Conservation (phyloP, 345 rosid genomes). For the Microcos paniculata region DNA sequence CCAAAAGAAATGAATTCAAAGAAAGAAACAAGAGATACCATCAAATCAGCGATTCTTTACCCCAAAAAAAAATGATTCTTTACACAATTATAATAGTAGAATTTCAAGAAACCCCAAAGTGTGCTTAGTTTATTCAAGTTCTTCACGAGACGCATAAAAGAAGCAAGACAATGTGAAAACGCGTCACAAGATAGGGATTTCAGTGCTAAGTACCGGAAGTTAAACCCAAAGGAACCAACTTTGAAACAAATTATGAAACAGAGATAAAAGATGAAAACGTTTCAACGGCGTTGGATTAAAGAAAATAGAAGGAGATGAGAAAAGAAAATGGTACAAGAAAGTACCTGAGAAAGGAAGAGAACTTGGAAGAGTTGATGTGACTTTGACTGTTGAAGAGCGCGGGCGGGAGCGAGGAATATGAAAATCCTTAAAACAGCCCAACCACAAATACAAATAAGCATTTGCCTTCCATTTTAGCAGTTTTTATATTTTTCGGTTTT, state of each 20-base stretch:
- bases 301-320: background rate
- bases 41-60: too few relatives aligned
- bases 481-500: too few relatives aligned
- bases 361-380: too few relatives aligned
- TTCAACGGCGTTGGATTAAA: background rate
- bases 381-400: background rate
- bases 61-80: too few relatives aligned
- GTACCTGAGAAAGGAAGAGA: slow-evolving; percentile 8
- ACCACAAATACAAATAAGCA: too few relatives aligned
- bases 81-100: background rate
- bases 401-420: too few relatives aligned
- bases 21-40: background rate
- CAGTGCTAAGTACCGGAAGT: background rate
- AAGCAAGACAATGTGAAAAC: background rate
- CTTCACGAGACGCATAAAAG: too few relatives aligned
- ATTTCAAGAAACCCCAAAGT: background rate
- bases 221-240: background rate
- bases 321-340: background rate
- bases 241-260: background rate
- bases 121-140: background rate
- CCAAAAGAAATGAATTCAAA: background rate
- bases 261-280: background rate
- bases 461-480: too few relatives aligned
- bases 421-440: too few relatives aligned
- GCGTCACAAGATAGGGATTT: background rate